Conservation (phyloP, 176 grass and related monocot genomes). For the Pharus latifolius region DNA sequence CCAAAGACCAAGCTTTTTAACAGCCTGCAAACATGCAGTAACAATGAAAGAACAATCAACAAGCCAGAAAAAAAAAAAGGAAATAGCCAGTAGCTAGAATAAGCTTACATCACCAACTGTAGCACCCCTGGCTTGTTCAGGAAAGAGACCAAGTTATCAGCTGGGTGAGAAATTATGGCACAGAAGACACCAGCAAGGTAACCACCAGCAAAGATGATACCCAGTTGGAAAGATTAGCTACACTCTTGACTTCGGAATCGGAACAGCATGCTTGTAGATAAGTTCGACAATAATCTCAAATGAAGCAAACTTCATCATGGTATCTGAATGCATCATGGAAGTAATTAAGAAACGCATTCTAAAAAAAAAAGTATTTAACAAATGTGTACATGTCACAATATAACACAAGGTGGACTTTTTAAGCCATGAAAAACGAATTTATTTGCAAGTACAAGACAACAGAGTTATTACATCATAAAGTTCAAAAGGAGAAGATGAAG, state of each 20-base stretch:
- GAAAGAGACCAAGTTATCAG: conserved; percentile 64
- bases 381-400: too few relatives aligned
- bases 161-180: conserved; percentile 53
- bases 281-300: conserved; percentile 60
- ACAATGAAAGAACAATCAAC: background rate
- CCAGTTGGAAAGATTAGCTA: conserved; percentile 39
- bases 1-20: conserved; percentile 51
- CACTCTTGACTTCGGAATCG: conserved; percentile 50
- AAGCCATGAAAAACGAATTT: background rate
- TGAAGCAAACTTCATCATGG: conserved; percentile 74
- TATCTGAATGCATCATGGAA: conserved; percentile 31
- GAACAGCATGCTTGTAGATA: conserved; percentile 54
- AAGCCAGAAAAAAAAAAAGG: background rate
- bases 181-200: conserved; percentile 60
- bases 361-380: background rate
- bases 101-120: conserved; percentile 58
- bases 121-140: conserved; percentile 69
- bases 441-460: background rate
- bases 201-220: conserved; percentile 57
- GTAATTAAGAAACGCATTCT: background rate
- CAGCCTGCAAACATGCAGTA: conserved; percentile 20
- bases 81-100: background rate
- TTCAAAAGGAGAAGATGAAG: background rate
- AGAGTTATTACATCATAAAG: background rate
- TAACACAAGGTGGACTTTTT: background rate